Evolutionary conservation across 2,329 filamentous ascomycete genomes (phyloP).

Genomic region (Talaromyces sp.): DNA sequence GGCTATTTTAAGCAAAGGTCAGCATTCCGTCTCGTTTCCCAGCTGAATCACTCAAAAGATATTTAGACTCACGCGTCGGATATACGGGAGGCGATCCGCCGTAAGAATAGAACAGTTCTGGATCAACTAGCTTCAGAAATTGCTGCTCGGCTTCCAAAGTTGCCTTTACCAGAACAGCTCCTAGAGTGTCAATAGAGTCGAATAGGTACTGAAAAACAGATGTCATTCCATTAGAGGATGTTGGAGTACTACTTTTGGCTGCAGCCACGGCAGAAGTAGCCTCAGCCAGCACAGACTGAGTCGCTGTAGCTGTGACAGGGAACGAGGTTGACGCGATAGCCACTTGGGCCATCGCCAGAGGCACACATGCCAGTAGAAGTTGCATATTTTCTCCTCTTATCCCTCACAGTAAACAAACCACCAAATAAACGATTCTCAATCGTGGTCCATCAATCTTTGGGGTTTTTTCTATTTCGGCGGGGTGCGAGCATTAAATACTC

Average conservation of each 20-base stretch:
- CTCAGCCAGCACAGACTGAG: not conserved
- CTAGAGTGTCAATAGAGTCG: not conserved
- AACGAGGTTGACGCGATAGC: not conserved
- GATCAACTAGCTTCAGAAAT: not conserved
- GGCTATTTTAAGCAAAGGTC: not conserved
- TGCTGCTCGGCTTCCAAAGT: not conserved
- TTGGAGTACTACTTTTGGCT: not conserved
- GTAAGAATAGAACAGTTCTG: conserved; percentile 2
- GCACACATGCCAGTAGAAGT: not conserved
- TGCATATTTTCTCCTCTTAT: not conserved
- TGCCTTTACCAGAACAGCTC: not conserved
- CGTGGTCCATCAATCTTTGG: not conserved
- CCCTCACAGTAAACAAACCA: not conserved
- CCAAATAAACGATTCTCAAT: not conserved
- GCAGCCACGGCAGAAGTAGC: not conserved
- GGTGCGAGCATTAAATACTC: not conserved
- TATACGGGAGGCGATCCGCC: conserved; percentile 2
- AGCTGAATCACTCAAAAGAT: not conserved
- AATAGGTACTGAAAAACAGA: not conserved
- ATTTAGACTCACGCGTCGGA: not conserved
- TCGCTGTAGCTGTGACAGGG: not conserved
- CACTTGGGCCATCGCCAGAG: not conserved
- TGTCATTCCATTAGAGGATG: not conserved
- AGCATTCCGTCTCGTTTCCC: not conserved
- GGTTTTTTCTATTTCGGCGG: not conserved